Percentiles rank a stretch among this genome's conserved stretches.
Evolutionary conservation across 2,329 filamentous ascomycete genomes (phyloP).

Genomic region (Aspergillus pseudoterreus): DNA sequence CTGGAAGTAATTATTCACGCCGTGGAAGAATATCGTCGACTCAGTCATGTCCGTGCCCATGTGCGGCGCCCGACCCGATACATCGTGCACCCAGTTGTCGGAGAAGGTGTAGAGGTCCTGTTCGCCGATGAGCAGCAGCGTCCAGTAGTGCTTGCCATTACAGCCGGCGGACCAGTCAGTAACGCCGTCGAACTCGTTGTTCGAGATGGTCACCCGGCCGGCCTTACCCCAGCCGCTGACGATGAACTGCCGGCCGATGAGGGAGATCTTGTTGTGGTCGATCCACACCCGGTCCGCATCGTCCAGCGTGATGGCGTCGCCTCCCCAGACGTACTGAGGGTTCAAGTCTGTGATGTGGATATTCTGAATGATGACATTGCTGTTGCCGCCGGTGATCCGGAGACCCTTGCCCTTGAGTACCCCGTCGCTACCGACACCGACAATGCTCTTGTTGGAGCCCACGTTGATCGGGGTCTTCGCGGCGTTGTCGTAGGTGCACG

Average conservation of each 20-base stretch:
- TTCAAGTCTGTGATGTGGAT: conserved; percentile 46
- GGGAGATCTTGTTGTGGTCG: conserved; percentile 52
- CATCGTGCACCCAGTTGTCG: conserved; percentile 10
- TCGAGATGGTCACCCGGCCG: conserved; percentile 58
- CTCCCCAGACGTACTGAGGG: conserved; percentile 58
- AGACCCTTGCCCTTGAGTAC: conserved; percentile 58
- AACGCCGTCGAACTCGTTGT: conserved; percentile 56
- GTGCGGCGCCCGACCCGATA: conserved; percentile 8
- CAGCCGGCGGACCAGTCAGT: conserved; percentile 56
- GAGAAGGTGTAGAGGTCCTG: conserved; percentile 9
- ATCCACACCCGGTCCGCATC: conserved; percentile 46
- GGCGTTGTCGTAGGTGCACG: conserved; percentile 49
- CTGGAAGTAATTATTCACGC: conserved; percentile 60
- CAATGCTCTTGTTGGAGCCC: conserved; percentile 55
- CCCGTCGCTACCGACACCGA: conserved; percentile 52
- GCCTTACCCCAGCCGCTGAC: conserved; percentile 54
- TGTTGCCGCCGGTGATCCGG: conserved; percentile 45
- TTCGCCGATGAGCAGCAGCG: conserved; percentile 4
- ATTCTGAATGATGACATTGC: conserved; percentile 58
- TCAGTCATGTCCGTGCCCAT: conserved; percentile 9
- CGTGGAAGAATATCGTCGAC: conserved; percentile 53
- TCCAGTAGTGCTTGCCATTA: conserved; percentile 58
- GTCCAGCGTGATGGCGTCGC: conserved; percentile 55
- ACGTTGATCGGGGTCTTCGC: conserved; percentile 50
- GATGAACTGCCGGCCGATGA: conserved; percentile 59